Conservation (phyloP, 1,284 basidiomycete species). For the Leccinum huronense region DNA sequence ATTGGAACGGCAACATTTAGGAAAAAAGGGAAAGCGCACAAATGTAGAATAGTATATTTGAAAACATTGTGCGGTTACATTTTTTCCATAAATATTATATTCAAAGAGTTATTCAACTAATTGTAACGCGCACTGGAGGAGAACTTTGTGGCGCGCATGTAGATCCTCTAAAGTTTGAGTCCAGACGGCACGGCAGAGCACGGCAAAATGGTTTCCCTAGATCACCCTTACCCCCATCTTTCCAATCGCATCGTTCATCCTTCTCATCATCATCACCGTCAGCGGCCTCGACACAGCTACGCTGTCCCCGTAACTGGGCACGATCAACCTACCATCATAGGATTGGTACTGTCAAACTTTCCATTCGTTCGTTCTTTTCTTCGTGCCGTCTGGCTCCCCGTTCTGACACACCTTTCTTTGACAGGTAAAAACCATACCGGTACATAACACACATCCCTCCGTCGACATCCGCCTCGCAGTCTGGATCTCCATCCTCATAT, state of each 20-base stretch:
- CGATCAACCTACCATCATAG: constrained; percentile 20
- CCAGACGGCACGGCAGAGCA: too few species aligned
- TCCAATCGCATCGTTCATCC: constrained; percentile 25
- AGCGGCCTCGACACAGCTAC: constrained; percentile 13
- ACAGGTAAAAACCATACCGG: constrained; percentile 28
- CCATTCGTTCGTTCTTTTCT: constrained; percentile 20
- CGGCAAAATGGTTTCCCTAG: too few species aligned
- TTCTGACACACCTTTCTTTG: background rate
- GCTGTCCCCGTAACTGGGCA: constrained; percentile 15
- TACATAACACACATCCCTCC: constrained; percentile 28
- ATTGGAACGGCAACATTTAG: too few species aligned
- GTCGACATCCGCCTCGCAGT: constrained; percentile 25
- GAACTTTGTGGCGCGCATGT: too few species aligned
- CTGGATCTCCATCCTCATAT: constrained; percentile 26
- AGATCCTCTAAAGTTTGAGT: too few species aligned
- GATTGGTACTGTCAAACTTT: constrained; percentile 28
- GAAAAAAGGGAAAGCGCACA: too few species aligned
- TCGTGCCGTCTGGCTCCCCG: background rate
- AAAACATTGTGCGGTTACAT: too few species aligned
- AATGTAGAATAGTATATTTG: too few species aligned
- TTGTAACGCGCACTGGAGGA: too few species aligned
- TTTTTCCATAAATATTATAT: too few species aligned
- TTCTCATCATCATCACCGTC: constrained; percentile 22
- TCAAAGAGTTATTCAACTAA: too few species aligned
- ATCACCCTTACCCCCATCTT: constrained; percentile 13